phyloP scores from a whole-genome alignment of 1,284 basidiomycete species.

The Afroboletus lepidellus region DNA sequence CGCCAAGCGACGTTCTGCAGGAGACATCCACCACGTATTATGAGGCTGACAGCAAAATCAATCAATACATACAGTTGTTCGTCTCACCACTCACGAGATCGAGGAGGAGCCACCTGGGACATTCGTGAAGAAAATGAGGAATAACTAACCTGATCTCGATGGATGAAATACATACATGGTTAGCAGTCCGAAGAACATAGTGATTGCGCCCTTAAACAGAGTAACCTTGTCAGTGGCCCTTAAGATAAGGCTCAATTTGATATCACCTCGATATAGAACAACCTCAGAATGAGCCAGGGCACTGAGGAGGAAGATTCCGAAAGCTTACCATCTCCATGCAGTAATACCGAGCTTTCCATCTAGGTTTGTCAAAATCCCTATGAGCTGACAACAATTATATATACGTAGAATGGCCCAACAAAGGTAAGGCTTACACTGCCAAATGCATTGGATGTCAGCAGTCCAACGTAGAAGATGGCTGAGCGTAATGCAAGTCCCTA shows the following conservation, averaged over 20 bases:
- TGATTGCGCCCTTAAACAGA: slow-evolving; percentile 52
- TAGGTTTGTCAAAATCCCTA: slow-evolving; percentile 69
- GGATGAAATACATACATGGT: slow-evolving; percentile 43
- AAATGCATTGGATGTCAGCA: slow-evolving; percentile 75
- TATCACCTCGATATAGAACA: slow-evolving; percentile 63
- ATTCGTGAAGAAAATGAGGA: background rate
- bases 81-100: background rate
- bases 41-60: background rate
- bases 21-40: slow-evolving; percentile 8
- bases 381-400: slow-evolving; percentile 40
- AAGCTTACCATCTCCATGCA: slow-evolving; percentile 66
- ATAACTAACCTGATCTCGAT: background rate
- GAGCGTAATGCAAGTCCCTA: slow-evolving; percentile 69
- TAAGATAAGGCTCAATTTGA: background rate
- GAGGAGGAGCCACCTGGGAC: slow-evolving; percentile 42
- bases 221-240: background rate
- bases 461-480: slow-evolving; percentile 65
- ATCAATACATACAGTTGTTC: background rate
- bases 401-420: background rate
- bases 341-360: slow-evolving; percentile 63
- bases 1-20: slow-evolving; percentile 4
- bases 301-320: background rate
- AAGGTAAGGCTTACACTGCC: slow-evolving; percentile 50
- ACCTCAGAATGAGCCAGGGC: slow-evolving; percentile 30
- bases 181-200: slow-evolving; percentile 52